phyloP scores from a whole-genome alignment of 352 stramenopile genomes.

The Pythium biforme region DNA sequence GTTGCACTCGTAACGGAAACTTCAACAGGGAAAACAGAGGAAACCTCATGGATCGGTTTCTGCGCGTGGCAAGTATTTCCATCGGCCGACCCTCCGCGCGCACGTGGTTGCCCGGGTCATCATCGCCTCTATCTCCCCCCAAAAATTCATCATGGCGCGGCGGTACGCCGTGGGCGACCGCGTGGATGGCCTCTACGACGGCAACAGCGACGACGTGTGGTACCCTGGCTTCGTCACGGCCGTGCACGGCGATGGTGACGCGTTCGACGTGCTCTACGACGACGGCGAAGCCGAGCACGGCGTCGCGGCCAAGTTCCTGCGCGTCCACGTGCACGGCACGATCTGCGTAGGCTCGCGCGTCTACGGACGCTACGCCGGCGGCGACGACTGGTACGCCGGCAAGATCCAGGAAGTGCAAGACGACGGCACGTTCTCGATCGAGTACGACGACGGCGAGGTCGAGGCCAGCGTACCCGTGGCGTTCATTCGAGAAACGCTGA shows the following conservation, averaged over 20 bases:
- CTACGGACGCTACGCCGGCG: constrained; percentile 58
- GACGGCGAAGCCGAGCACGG: constrained; percentile 62
- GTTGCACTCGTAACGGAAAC: constrained; percentile 17
- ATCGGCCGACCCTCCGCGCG: neutral
- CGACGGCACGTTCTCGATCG: constrained; percentile 64
- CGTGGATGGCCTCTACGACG: constrained; percentile 81
- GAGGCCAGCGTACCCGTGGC: constrained; percentile 53
- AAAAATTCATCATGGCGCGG: constrained; percentile 13
- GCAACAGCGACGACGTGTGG: constrained; percentile 78
- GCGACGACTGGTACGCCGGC: constrained; percentile 70
- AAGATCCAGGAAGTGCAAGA: constrained; percentile 60
- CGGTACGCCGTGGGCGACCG: constrained; percentile 46
- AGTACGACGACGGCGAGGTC: constrained; percentile 83
- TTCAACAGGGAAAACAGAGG: neutral
- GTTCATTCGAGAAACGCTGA: constrained; percentile 31
- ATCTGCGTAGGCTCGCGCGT: constrained; percentile 74
- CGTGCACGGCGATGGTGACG: constrained; percentile 26
- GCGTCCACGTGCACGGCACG: constrained; percentile 57
- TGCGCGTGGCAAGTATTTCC: neutral
- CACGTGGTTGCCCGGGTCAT: neutral
- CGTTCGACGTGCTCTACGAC: constrained; percentile 72
- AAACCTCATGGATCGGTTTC: constrained; percentile 13
- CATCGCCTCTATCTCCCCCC: neutral
- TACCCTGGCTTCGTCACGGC: constrained; percentile 56
- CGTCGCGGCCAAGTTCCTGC: constrained; percentile 44